A percentile compares a stretch with the other conserved stretches of the same genome.
Evolutionary conservation across 352 stramenopile genomes (phyloP).

Genomic region (Globisporangium iwayamae): DNA sequence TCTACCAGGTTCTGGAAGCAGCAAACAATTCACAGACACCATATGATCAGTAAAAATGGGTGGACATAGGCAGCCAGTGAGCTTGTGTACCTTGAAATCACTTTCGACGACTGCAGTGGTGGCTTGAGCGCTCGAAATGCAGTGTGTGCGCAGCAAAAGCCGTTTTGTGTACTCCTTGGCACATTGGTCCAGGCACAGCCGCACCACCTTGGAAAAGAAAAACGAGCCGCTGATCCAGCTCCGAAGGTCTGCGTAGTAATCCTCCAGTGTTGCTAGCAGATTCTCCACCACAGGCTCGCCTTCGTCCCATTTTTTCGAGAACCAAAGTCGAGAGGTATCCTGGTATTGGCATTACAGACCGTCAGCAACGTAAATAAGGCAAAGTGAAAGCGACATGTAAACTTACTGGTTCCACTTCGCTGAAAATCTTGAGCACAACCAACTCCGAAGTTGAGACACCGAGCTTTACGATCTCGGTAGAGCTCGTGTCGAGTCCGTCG

Average conservation of each 20-base stretch:
- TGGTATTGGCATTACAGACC: slow-evolving; percentile 13
- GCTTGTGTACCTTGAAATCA: slow-evolving; percentile 46
- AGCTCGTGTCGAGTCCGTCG: slow-evolving; percentile 68
- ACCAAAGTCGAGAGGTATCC: slow-evolving; percentile 71
- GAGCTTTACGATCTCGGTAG: slow-evolving; percentile 79
- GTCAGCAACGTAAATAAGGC: slow-evolving; percentile 1
- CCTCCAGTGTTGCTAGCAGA: slow-evolving; percentile 68
- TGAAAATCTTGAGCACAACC: slow-evolving; percentile 75
- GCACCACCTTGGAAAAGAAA: slow-evolving; percentile 82
- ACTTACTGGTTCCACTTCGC: slow-evolving; percentile 68
- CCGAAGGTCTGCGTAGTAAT: slow-evolving; percentile 72
- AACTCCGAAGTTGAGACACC: slow-evolving; percentile 59
- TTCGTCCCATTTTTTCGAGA: slow-evolving; percentile 85
- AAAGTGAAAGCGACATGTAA: neutral
- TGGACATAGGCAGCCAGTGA: neutral
- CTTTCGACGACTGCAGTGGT: slow-evolving; percentile 46
- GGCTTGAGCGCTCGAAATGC: slow-evolving; percentile 38
- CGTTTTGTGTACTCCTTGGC: slow-evolving; percentile 62
- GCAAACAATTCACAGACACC: neutral
- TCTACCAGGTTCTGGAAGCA: slow-evolving; percentile 44
- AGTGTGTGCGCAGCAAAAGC: slow-evolving; percentile 52
- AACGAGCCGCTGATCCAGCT: slow-evolving; percentile 79
- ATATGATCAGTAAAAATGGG: neutral
- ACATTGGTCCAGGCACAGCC: slow-evolving; percentile 65
- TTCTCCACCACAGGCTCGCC: slow-evolving; percentile 68